Evolutionary conservation across 768 basidiomycete genomes (phyloP).

Genomic region (Mycena olivaceomarginata): DNA sequence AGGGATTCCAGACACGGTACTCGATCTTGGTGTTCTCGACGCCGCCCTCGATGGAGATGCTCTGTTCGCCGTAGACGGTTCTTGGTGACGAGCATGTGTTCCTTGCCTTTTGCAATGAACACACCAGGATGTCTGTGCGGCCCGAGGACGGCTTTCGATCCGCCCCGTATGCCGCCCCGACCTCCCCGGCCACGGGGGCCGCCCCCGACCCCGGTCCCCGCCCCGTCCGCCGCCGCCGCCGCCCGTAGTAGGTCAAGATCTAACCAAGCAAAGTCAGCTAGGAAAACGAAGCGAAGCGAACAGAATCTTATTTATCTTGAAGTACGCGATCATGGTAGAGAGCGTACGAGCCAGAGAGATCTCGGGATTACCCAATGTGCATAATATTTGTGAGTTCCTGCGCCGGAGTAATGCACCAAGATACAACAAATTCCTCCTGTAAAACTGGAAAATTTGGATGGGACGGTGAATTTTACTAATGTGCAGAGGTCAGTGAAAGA

Average conservation of each 20-base stretch:
- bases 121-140: constrained; percentile 96
- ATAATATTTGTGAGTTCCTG: too few species aligned
- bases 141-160: constrained; percentile 93
- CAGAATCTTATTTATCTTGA: not conserved
- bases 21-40: constrained; percentile 92
- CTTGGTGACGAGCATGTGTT: constrained; percentile 97
- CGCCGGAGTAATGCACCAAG: too few species aligned
- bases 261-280: constrained; percentile 8
- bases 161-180: constrained; percentile 85
- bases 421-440: too few species aligned
- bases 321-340: not conserved
- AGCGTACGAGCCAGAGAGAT: not conserved
- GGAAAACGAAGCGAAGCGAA: not conserved
- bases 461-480: too few species aligned
- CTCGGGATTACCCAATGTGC: too few species aligned
- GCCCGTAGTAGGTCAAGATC: too few species aligned
- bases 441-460: too few species aligned
- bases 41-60: constrained; percentile 89
- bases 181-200: constrained; percentile 73
- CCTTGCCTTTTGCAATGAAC: constrained; percentile 98
- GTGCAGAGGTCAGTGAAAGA: too few species aligned
- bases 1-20: constrained; percentile 99
- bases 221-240: constrained; percentile 63
- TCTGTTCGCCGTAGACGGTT: constrained; percentile 99
- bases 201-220: constrained; percentile 64